Evolutionary conservation across 768 basidiomycete genomes (phyloP), one percentile per base, ranked within the genome.

Genomic region (Lactarius deliciosus): DNA sequence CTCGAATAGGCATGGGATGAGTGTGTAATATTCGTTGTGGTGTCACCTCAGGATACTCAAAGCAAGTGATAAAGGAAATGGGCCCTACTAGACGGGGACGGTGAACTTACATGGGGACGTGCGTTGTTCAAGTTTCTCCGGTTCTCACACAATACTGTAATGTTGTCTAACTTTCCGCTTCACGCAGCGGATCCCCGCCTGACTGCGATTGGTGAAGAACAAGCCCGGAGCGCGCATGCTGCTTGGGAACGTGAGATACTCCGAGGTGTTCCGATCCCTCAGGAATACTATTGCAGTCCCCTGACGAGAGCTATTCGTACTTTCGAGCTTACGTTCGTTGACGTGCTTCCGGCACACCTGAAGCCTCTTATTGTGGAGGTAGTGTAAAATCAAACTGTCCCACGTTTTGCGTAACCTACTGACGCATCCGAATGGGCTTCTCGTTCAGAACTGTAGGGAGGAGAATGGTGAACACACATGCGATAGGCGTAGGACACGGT

Each of bases 361-460:
- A 66, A 41, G 40, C 70, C 70, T 32, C 1, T 69, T 13, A 71
- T 71, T n/a, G 22, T 71, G 9, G 70, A 71, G 68, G 70, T 71
- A 25, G 5, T 43, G 2, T 25, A 22, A 32, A 47, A 36, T 30
- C 41, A 15, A 34, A 50, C 40, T 9, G 13, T 67, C 30, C 10
- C 30, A 13, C 15, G 11, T 34, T 13, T 22, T 11, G 56, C 41
- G 11, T 45, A 43, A 25, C n/a, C 13, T 8, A 16, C n/a, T 11
- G 11, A 32, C 50, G 3, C 36, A 13, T 38, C 11, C 36, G 15
- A 38, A 60, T 40, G 6, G 18, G 25, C 38, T 32, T n/a, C 30
- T n/a, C 18, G 8, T 20, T 11, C 57, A 71, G 70, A 67, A 64
- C 43, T 60, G 57, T 41, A 59, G 70, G 25, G 70, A 71, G 56